Percentiles rank a stretch among this genome's conserved stretches.
Evolutionary conservation across 73 alveolate genomes (phyloP).

Genomic region (Stentor roeselii): DNA sequence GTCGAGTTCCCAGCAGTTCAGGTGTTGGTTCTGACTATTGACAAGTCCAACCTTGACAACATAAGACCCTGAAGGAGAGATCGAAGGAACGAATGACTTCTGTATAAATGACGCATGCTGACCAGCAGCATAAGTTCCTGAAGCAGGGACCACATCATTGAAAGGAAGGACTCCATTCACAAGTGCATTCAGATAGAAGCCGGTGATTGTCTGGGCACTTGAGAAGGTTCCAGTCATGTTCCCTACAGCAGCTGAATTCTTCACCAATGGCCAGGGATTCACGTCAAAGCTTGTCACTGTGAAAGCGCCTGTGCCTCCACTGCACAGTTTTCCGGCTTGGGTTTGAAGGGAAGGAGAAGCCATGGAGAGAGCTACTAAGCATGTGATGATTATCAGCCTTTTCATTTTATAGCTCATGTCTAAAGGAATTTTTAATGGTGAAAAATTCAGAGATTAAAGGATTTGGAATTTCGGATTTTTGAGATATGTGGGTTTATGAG

Average conservation of each 20-base stretch:
- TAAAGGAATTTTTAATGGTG: no score
- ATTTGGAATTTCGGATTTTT: no score
- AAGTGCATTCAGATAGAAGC: not conserved
- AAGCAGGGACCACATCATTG: not conserved
- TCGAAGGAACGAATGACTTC: not conserved
- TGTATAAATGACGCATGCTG: not conserved
- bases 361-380: not conserved
- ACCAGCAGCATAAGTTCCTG: slow-evolving; percentile 14
- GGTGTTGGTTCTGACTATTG: not conserved
- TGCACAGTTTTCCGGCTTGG: not conserved
- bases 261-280: not conserved
- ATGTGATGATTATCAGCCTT: not conserved
- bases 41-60: not conserved
- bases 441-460: no score
- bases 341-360: not conserved
- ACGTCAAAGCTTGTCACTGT: not conserved
- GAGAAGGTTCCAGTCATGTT: not conserved
- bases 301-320: not conserved
- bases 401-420: no score
- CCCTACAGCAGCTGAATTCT: not conserved
- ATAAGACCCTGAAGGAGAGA: not conserved
- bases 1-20: slow-evolving; percentile 15
- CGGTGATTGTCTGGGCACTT: not conserved
- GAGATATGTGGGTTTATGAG: no score
- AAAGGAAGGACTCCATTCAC: not conserved